Percentiles rank a stretch among this genome's conserved stretches.
phyloP scores from a whole-genome alignment of 352 stramenopile species.

The Globisporangium barbulae region DNA sequence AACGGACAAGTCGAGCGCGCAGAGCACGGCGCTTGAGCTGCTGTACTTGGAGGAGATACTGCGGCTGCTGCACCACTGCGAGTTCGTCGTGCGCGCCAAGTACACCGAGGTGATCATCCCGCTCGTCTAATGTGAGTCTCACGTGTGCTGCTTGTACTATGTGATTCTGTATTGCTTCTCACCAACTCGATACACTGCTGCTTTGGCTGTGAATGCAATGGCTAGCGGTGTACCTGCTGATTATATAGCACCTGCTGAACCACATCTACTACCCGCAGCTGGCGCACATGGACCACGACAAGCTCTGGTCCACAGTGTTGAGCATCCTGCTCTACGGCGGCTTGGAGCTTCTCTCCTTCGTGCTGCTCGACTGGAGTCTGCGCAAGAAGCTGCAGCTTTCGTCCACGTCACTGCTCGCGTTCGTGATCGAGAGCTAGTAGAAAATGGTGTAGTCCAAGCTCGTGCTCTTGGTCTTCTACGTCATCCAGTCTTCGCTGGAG shows the following conservation, averaged over 20 bases:
- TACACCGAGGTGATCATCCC: conserved; percentile 6
- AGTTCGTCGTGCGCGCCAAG: conserved; percentile 1
- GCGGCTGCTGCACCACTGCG: not conserved
- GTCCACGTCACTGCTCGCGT: conserved; percentile 21
- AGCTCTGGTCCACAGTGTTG: not conserved
- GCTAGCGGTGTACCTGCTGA: conserved; percentile 1
- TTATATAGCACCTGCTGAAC: not conserved
- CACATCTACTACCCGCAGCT: conserved; percentile 6
- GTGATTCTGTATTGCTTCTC: not conserved
- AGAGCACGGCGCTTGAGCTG: not conserved
- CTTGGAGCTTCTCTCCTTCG: not conserved
- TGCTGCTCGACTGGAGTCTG: not conserved
- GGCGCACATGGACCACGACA: not conserved
- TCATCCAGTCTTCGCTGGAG: conserved; percentile 2
- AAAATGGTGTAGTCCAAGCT: conserved; percentile 30
- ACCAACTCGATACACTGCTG: not conserved
- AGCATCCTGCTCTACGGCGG: not conserved
- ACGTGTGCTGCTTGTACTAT: not conserved
- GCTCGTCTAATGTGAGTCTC: conserved; percentile 6
- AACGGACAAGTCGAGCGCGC: not conserved
- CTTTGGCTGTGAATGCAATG: no score
- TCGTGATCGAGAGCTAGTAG: conserved; percentile 31
- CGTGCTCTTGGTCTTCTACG: conserved; percentile 28
- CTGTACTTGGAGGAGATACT: not conserved
- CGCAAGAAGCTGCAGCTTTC: conserved; percentile 6